Conservation (phyloP, 805 yeast genomes). For the Vanderwaltozyma yarrowii region DNA sequence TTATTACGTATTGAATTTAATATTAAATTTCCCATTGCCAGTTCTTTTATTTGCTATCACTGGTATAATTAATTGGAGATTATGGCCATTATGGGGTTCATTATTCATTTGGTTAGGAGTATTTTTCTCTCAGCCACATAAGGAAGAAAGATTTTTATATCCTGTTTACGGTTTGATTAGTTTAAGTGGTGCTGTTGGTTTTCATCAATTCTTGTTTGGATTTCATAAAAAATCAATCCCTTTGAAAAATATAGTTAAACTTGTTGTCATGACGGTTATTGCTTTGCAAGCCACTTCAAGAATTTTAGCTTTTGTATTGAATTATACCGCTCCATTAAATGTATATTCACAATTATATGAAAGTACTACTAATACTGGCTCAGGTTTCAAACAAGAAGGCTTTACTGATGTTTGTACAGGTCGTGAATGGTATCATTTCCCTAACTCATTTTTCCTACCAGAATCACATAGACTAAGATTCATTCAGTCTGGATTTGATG, state of each 20-base stretch:
- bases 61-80: constrained; percentile 18
- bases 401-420: constrained; percentile 70
- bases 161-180: constrained; percentile 69
- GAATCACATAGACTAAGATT: constrained; percentile 54
- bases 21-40: constrained; percentile 59
- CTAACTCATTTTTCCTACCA: constrained; percentile 76
- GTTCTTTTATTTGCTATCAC: constrained; percentile 22
- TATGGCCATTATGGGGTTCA: constrained; percentile 36
- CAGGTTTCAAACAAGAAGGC: constrained; percentile 20
- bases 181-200: constrained; percentile 48
- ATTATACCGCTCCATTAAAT: constrained; percentile 64
- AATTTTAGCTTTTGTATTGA: constrained; percentile 47
- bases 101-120: constrained; percentile 55
- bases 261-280: constrained; percentile 7
- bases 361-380: constrained; percentile 8
- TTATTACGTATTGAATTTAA: constrained; percentile 59
- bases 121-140: constrained; percentile 73
- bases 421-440: constrained; percentile 90
- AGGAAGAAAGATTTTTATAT: constrained; percentile 85
- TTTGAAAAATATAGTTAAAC: constrained; percentile 10
- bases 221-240: constrained; percentile 2
- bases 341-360: constrained; percentile 35
- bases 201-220: constrained; percentile 14
- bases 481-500: constrained; percentile 70
- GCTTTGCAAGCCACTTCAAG: constrained; percentile 36